phyloP scores from a whole-genome alignment of 208 protist genomes.

The Wallacemonas collosoma region DNA sequence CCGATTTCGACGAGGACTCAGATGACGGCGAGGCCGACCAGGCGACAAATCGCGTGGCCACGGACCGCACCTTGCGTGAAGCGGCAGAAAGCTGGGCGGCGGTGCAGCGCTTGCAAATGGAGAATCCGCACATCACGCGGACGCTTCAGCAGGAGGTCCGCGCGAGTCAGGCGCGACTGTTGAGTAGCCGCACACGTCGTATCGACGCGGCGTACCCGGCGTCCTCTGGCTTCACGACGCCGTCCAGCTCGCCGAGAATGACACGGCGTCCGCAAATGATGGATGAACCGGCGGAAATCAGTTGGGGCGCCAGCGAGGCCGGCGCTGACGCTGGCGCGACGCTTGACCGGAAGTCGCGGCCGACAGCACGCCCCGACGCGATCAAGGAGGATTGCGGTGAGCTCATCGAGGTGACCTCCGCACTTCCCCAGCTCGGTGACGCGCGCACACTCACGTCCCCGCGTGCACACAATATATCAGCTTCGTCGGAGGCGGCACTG shows the following conservation, averaged over 20 bases:
- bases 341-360: background rate
- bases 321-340: background rate
- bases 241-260: no score
- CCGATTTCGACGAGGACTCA: background rate
- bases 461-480: no score
- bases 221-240: no score
- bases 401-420: no score
- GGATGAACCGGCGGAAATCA: conserved; percentile 8
- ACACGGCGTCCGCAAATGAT: background rate
- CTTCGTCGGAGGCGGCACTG: background rate
- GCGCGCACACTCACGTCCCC: no score
- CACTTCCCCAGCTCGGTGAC: no score
- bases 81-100: conserved; percentile 32
- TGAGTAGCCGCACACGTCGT: conserved; percentile 2
- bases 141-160: conserved; percentile 32
- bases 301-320: conserved; percentile 1
- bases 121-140: conserved; percentile 18
- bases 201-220: background rate
- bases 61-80: conserved; percentile 29
- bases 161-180: conserved; percentile 31
- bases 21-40: conserved; percentile 4
- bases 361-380: no score
- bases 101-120: conserved; percentile 36
- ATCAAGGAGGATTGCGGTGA: no score
- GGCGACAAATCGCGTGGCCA: conserved; percentile 1